These are phyloP conservation scores for Russula earlei DNA, from an alignment of 768 basidiomycete species.

Conservation along the genomic window DNA sequence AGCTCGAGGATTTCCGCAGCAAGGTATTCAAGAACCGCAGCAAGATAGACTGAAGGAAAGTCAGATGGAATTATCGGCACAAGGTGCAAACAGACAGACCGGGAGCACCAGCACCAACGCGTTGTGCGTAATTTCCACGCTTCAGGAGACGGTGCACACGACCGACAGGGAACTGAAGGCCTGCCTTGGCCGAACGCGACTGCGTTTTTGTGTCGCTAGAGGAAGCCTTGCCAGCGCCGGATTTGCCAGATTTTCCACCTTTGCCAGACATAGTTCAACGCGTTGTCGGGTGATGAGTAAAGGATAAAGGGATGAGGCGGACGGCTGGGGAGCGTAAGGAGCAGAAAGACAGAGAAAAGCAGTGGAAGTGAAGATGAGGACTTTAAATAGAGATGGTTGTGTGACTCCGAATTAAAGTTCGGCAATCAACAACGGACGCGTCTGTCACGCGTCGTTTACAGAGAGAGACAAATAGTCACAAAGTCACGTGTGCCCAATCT, in stretches of 20 bases:
- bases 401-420: constrained; percentile 28
- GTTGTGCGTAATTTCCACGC: constrained; percentile 77
- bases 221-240: constrained; percentile 36
- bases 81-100: constrained; percentile 33
- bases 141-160: constrained; percentile 87
- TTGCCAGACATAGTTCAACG: constrained; percentile 52
- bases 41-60: constrained; percentile 59
- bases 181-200: constrained; percentile 67
- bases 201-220: constrained; percentile 38
- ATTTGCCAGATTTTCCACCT: constrained; percentile 30
- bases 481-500: constrained; percentile 15
- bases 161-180: constrained; percentile 85
- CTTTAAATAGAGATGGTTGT: constrained; percentile 27
- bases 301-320: background rate
- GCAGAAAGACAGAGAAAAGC: background rate
- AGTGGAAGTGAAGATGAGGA: background rate
- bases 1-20: constrained; percentile 91
- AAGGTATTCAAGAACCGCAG: constrained; percentile 86
- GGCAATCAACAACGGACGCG: constrained; percentile 31
- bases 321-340: background rate
- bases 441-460: constrained; percentile 19
- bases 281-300: constrained; percentile 18
- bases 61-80: background rate
- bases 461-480: constrained; percentile 22
- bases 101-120: constrained; percentile 83